These are phyloP conservation scores for Boletellus ananas DNA, from an alignment of 768 basidiomycete species.

Conservation along the genomic window DNA sequence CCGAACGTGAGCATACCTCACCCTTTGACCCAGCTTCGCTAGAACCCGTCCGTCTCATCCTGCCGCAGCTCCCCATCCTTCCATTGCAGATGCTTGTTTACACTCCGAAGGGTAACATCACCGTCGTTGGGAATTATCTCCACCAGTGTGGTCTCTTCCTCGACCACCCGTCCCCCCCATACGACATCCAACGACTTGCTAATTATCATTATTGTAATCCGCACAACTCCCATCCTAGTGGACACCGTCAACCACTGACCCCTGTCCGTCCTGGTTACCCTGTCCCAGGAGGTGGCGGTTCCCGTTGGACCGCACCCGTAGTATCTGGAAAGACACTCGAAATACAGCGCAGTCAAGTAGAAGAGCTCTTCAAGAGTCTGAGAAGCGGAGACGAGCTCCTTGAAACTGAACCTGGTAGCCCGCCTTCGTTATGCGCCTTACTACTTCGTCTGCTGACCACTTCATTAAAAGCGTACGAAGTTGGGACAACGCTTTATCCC, in stretches of 20 bases:
- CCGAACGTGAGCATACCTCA: conserved; percentile 49
- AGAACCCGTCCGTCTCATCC: conserved; percentile 17
- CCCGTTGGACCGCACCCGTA: conserved; percentile 55
- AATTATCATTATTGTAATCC: conserved; percentile 81
- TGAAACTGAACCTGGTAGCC: conserved; percentile 83
- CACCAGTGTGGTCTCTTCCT: conserved; percentile 65
- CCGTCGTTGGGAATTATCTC: conserved; percentile 74
- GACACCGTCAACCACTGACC: conserved; percentile 43
- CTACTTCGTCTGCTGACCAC: conserved; percentile 12
- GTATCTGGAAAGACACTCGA: conserved; percentile 77
- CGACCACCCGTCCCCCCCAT: conserved; percentile 73
- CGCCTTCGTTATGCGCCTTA: conserved; percentile 14
- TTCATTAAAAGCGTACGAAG: conserved; percentile 49
- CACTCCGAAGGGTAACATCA: conserved; percentile 91
- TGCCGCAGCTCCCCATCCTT: conserved; percentile 68
- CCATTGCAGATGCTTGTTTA: conserved; percentile 84
- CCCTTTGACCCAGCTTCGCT: conserved; percentile 13
- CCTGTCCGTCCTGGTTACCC: conserved; percentile 41
- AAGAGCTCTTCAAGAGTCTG: conserved; percentile 87
- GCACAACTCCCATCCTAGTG: conserved; percentile 77
- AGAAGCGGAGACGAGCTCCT: conserved; percentile 81
- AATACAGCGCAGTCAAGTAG: conserved; percentile 88
- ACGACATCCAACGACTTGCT: conserved; percentile 56
- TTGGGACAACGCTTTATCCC: conserved; percentile 87
- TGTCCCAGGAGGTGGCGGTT: conserved; percentile 35